A percentile compares a stretch with the other conserved stretches of the same genome.
Evolutionary conservation across 768 basidiomycete genomes (phyloP).

Genomic region (Termitomyces sp.): DNA sequence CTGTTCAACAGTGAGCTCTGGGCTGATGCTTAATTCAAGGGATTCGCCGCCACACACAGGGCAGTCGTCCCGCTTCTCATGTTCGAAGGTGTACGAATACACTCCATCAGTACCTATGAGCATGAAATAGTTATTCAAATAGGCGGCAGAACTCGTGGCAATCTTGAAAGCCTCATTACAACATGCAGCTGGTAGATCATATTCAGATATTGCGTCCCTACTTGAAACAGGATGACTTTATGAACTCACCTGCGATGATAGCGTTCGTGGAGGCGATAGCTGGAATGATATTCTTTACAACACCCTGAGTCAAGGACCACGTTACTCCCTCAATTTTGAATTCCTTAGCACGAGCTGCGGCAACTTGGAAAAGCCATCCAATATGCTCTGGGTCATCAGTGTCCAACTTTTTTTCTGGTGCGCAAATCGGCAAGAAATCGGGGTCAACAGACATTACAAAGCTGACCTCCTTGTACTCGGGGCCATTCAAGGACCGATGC

Average conservation of each 20-base stretch:
- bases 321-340: constrained; percentile 99
- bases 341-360: constrained; percentile 78
- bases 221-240: constrained; percentile 11
- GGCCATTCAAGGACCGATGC: constrained; percentile 99
- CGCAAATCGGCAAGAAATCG: not conserved
- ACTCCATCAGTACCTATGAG: constrained; percentile 94
- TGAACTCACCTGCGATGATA: constrained; percentile 76
- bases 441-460: not conserved
- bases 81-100: constrained; percentile 96
- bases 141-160: constrained; percentile 90
- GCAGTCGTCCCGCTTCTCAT: constrained; percentile 88
- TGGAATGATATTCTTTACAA: constrained; percentile 99
- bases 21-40: constrained; percentile 63
- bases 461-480: constrained; percentile 76
- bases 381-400: constrained; percentile 98
- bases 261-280: constrained; percentile 99
- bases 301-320: constrained; percentile 95
- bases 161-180: constrained; percentile 99
- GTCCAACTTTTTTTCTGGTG: constrained; percentile 88
- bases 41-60: constrained; percentile 96
- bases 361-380: constrained; percentile 82
- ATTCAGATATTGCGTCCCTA: not conserved
- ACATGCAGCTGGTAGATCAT: constrained; percentile 66
- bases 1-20: constrained; percentile 75
- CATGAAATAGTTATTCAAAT: constrained; percentile 98